Percentiles rank a stretch among this genome's conserved stretches.
These are phyloP conservation scores for Aspergillus steynii DNA, from an alignment of 495 filamentous ascomycete genomes.

Conservation along the genomic window DNA sequence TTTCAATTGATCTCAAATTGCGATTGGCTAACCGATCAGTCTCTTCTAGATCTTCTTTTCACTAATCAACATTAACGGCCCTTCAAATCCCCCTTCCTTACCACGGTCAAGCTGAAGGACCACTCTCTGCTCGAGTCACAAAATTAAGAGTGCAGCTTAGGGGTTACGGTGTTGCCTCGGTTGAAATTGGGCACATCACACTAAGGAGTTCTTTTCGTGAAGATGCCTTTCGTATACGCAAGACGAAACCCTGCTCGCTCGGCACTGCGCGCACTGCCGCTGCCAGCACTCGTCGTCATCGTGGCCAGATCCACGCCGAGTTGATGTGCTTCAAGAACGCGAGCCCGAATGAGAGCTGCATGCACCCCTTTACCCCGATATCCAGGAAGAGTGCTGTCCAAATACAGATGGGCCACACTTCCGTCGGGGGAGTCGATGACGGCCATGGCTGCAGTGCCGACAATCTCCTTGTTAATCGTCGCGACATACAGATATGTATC, in stretches of 20 bases:
- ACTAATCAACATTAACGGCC: too few species aligned
- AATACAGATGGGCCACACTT: slow-evolving; percentile 21
- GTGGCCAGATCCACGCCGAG: slow-evolving; percentile 18
- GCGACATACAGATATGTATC: slow-evolving; percentile 24
- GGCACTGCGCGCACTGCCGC: slow-evolving; percentile 21
- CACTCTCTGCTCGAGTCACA: too few species aligned
- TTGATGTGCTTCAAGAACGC: slow-evolving; percentile 15
- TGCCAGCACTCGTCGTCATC: slow-evolving; percentile 14
- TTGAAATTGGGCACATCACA: not conserved
- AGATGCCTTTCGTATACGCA: slow-evolving; percentile 22
- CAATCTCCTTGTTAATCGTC: slow-evolving; percentile 15
- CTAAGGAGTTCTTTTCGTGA: slow-evolving; percentile 7
- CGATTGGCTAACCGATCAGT: too few species aligned
- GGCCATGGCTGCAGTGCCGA: slow-evolving; percentile 23
- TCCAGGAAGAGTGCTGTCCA: slow-evolving; percentile 22
- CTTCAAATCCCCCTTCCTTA: too few species aligned
- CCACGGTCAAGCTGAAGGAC: too few species aligned
- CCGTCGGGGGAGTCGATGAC: slow-evolving; percentile 18
- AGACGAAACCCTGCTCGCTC: slow-evolving; percentile 24
- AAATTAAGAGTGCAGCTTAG: not conserved
- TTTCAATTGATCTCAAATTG: too few species aligned
- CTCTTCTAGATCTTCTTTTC: too few species aligned
- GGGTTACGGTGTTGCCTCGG: not conserved
- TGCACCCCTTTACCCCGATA: slow-evolving; percentile 24
- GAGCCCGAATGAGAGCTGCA: slow-evolving; percentile 15